Conservation (phyloP, 345 rosid genomes). For the Camelina neglecta region DNA sequence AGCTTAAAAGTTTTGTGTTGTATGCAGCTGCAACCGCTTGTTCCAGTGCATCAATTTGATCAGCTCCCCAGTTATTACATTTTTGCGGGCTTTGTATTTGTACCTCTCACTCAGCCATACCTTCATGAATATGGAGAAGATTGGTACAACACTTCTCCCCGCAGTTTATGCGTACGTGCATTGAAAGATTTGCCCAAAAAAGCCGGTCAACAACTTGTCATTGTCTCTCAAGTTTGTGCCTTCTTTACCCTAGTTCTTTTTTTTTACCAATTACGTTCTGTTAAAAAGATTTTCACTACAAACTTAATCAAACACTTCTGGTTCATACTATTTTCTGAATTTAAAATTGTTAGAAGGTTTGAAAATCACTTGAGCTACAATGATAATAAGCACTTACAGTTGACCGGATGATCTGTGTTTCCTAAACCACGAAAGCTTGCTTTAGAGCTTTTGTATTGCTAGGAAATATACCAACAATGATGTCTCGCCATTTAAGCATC, state of each 20-base stretch:
- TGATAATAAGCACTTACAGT: not conserved
- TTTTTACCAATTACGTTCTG: not conserved
- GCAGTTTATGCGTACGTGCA: constrained; percentile 79
- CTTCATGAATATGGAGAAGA: constrained; percentile 95
- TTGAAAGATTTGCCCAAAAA: constrained; percentile 73
- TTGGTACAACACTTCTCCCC: constrained; percentile 89
- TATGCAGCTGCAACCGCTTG: constrained; percentile 82
- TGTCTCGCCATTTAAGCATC: not conserved
- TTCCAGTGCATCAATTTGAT: constrained; percentile 90
- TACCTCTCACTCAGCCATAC: constrained; percentile 87
- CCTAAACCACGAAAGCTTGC: not conserved
- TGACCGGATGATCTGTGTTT: not conserved
- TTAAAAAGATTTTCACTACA: not conserved
- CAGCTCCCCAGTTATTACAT: constrained; percentile 87
- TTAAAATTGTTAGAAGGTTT: not conserved
- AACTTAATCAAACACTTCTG: not conserved
- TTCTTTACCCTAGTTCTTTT: not conserved
- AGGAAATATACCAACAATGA: not conserved
- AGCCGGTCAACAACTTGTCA: constrained; percentile 78
- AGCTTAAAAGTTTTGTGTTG: not conserved
- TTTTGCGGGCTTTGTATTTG: constrained; percentile 90
- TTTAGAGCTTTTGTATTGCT: not conserved
- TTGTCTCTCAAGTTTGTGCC: constrained; percentile 79
- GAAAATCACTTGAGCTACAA: not conserved
- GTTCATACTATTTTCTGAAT: not conserved